Conservation (phyloP, 768 basidiomycete species). For the Tephrocybe sp. region DNA sequence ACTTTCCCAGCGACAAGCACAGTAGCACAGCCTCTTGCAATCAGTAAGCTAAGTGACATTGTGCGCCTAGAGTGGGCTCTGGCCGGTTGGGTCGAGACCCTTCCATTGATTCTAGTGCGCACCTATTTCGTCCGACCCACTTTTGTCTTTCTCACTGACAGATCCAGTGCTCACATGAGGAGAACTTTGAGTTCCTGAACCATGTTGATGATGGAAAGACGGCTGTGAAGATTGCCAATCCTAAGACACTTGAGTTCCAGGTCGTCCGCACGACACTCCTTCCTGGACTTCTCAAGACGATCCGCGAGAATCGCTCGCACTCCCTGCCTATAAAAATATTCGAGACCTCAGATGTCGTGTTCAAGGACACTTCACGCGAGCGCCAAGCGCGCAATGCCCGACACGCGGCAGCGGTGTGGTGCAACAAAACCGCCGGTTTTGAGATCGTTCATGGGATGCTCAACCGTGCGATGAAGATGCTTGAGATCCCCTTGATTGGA, state of each 20-base stretch:
- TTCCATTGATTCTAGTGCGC: slow-evolving; percentile 90
- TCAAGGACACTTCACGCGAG: slow-evolving; percentile 79
- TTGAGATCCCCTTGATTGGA: slow-evolving; percentile 83
- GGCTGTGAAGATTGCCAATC: slow-evolving; percentile 93
- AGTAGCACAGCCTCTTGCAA: slow-evolving; percentile 87
- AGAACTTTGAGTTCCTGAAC: slow-evolving; percentile 95
- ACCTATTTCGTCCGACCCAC: neutral
- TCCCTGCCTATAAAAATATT: slow-evolving; percentile 91
- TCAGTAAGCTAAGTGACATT: slow-evolving; percentile 89
- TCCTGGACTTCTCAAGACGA: slow-evolving; percentile 94
- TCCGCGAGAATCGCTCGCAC: slow-evolving; percentile 95
- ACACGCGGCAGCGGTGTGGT: slow-evolving; percentile 90
- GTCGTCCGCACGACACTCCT: slow-evolving; percentile 95
- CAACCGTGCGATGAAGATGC: slow-evolving; percentile 94
- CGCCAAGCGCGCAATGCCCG: slow-evolving; percentile 87
- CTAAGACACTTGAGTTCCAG: slow-evolving; percentile 97
- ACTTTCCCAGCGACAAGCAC: slow-evolving; percentile 94
- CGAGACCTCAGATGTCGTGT: slow-evolving; percentile 90
- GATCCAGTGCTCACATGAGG: slow-evolving; percentile 92
- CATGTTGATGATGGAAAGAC: slow-evolving; percentile 76
- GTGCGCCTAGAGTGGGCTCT: slow-evolving; percentile 89
- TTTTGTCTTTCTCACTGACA: neutral
- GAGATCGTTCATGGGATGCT: slow-evolving; percentile 95
- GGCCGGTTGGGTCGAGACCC: slow-evolving; percentile 94
- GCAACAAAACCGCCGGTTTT: slow-evolving; percentile 95